Evolutionary conservation across 2,329 filamentous ascomycete species (phyloP).

Genomic region (Sporothrix schenckii): DNA sequence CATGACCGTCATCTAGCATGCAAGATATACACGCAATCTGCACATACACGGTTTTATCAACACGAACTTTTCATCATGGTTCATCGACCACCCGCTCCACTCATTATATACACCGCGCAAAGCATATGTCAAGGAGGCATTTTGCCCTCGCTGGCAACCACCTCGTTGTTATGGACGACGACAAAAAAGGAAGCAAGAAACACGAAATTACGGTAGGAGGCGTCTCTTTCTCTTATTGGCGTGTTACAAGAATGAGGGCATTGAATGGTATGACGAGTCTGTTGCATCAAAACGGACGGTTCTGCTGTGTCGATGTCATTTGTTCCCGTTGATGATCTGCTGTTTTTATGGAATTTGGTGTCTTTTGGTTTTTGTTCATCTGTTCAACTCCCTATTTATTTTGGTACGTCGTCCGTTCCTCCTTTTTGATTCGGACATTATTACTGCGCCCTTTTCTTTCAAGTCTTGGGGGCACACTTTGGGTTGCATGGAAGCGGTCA

Average conservation of each 20-base stretch:
- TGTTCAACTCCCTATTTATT: slow-evolving; percentile 5
- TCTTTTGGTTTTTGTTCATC: background rate
- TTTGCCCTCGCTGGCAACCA: background rate
- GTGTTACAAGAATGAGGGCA: background rate
- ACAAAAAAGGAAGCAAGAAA: slow-evolving; percentile 22
- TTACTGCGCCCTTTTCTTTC: slow-evolving; percentile 6
- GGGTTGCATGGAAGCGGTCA: slow-evolving; percentile 33
- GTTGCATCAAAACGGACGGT: background rate
- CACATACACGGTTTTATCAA: background rate
- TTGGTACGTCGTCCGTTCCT: slow-evolving; percentile 13
- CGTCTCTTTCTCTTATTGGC: slow-evolving; percentile 2
- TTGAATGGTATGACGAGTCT: background rate
- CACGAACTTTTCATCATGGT: background rate
- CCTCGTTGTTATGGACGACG: slow-evolving; percentile 3
- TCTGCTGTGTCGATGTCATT: background rate
- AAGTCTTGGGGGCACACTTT: background rate
- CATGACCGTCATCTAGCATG: background rate
- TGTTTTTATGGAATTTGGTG: background rate
- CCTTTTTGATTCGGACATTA: background rate
- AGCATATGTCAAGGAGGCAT: slow-evolving; percentile 15
- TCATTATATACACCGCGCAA: slow-evolving; percentile 28
- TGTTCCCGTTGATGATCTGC: background rate
- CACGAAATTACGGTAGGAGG: slow-evolving; percentile 18
- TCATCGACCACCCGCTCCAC: slow-evolving; percentile 31
- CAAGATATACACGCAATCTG: slow-evolving; percentile 7